Evolutionary conservation across 2,329 filamentous ascomycete species (phyloP), one percentile per base, ranked within the genome.

Genomic region (Aspergillus thermomutatus): DNA sequence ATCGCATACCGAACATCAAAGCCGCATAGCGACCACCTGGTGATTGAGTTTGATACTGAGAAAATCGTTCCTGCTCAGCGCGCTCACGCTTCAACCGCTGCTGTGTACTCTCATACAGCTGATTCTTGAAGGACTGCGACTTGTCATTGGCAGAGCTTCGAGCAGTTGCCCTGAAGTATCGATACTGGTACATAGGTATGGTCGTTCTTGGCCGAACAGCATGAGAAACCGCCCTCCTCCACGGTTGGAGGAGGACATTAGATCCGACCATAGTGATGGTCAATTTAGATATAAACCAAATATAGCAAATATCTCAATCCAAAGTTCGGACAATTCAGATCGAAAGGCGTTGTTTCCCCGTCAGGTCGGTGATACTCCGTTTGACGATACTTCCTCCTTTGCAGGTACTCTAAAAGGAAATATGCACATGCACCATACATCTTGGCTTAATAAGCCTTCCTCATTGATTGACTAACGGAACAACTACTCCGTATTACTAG

Each of bases 101-200:
- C 43, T 80, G 74, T 14, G 85, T 86, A 61, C 83, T 87, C 66
- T 87, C 82, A 60, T 85, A 86, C 47, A 88, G 65, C 68, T 87
- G 84, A 34, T 79, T 78, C 66, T 84, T 82, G 74, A 87, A 87
- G 1, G 81, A 79, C 57, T 74, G 75, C 27, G 59, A 61, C 52
- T 72, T 69, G 34, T 73, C 67, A 45, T 69, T 66, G 43, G 63
- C 63, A 43, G 31, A 58, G 49, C 37, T 59, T 19, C 55, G 61
- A 14, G 56, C 37, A 21, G 69, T 69, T 9, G 50, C 54, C 11
- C 59, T 61, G 45, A 72, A 67, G 8, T 59, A 49, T 49, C 69
- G 59, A n/a, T 56, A 54, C 26, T 64, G 67, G 25, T 52, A 27
- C 21, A 57, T 14, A 50, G 45, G 37, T 41, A 43, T 17, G 60